phyloP scores from a whole-genome alignment of 495 filamentous ascomycete species.

The Hypoxylon fuscum region DNA sequence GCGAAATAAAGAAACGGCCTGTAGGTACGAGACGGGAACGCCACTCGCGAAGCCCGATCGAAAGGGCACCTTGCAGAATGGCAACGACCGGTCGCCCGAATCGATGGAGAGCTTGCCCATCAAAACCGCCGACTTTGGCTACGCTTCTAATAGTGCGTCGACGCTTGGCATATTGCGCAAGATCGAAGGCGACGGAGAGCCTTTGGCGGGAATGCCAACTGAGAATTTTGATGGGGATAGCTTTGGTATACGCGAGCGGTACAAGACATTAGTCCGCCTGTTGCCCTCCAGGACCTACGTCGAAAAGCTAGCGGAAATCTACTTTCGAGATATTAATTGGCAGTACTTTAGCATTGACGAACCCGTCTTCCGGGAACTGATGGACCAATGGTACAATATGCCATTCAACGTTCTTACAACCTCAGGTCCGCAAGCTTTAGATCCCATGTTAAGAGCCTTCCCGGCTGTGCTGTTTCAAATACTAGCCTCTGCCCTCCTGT shows the following conservation, averaged over 20 bases:
- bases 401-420: slow-evolving; percentile 55
- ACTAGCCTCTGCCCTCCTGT: slow-evolving; percentile 62
- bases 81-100: slow-evolving; percentile 30
- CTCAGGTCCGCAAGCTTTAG: slow-evolving; percentile 52
- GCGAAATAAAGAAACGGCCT: slow-evolving; percentile 58
- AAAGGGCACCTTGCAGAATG: slow-evolving; percentile 33
- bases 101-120: slow-evolving; percentile 34
- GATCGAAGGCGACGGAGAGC: slow-evolving; percentile 51
- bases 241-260: slow-evolving; percentile 56
- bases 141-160: slow-evolving; percentile 54
- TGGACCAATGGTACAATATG: slow-evolving; percentile 61
- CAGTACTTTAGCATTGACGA: slow-evolving; percentile 66
- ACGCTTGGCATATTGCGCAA: slow-evolving; percentile 61
- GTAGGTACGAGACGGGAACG: slow-evolving; percentile 61
- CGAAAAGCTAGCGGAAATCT: slow-evolving; percentile 61
- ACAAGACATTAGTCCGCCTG: slow-evolving; percentile 61
- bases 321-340: slow-evolving; percentile 67
- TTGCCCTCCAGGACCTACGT: slow-evolving; percentile 63
- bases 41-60: slow-evolving; percentile 52
- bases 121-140: slow-evolving; percentile 56
- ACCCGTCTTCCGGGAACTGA: slow-evolving; percentile 56
- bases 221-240: slow-evolving; percentile 39
- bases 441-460: slow-evolving; percentile 58
- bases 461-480: slow-evolving; percentile 67
- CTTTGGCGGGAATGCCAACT: slow-evolving; percentile 39